Base-by-base conservation (phyloP, 345 rosid species). In the Melastoma malabathricum region DNA sequence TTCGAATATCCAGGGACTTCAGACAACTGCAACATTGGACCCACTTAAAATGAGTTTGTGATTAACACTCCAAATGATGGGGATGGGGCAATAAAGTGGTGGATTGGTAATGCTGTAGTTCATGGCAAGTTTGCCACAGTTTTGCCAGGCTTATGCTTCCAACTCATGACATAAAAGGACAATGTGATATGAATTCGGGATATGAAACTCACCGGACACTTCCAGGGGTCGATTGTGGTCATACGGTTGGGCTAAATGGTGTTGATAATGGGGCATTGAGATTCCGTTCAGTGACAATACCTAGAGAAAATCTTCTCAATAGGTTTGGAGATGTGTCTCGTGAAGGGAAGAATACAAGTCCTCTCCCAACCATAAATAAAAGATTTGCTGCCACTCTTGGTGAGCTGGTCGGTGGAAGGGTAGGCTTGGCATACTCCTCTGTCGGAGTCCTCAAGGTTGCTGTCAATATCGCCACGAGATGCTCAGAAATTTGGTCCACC, bases 21-120 rank as follows among this genome's bases (percentile, higher is more conserved):
- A 85, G 63, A 88, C 99, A 1, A 66, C 72, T 38, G 99, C 99
- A 19, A 80, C 78, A 53, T 93, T 93, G 57, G 95, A 93, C 66
- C 95, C 81, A 2, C 43, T 81, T 9, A 81, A 68, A 97, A 88
- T 44, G 95, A 88, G 56, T 93, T 93, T 43, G 44, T 88, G 27
- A 75, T 88, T 19, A 72, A 83, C 67, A 93, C 97, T 3, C 94
- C 95, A 38, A 64, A 85, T 63, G 95, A 93, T 39, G 97, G 99
- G 52, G 95, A 93, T 39, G 97, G 99, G 52, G 97, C 97, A 38
- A 88, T 88, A 61, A 93, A 93, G 67, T 93, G 99, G 99, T 88
- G 97, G 99, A 93, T 88, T 64, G 97, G 99, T 41, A 92, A 92
- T 65, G 98, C 98, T 51, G 98, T 97, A 6, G 95, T 85, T 63